Conservation (phyloP, 805 yeast genomes). For the Kregervanrija pseudodelftensis region DNA sequence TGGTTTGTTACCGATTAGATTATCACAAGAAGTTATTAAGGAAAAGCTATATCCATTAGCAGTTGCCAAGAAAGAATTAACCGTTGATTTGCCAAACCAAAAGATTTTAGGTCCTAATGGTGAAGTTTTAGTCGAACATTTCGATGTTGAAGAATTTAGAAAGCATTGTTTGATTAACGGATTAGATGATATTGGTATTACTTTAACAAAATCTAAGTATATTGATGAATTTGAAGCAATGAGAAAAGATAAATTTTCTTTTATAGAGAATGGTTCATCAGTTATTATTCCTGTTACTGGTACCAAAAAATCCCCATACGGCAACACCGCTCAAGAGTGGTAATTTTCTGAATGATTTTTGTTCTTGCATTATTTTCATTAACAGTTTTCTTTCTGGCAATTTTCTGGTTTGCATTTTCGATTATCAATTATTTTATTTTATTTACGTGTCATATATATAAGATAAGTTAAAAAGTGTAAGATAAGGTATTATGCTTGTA, state of each 20-base stretch:
- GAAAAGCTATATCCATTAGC: conserved; percentile 78
- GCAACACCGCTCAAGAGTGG: conserved; percentile 73
- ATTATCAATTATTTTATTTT: too few species aligned
- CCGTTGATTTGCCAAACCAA: conserved; percentile 84
- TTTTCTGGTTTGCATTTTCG: background rate
- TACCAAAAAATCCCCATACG: conserved; percentile 59
- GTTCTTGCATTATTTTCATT: background rate
- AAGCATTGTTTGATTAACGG: conserved; percentile 93
- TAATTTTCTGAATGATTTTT: conserved; percentile 23
- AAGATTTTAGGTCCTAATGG: conserved; percentile 61
- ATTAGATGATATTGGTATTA: conserved; percentile 93
- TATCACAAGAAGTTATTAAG: conserved; percentile 70
- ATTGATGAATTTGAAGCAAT: conserved; percentile 67
- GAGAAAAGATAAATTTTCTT: conserved; percentile 78
- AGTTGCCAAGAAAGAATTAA: conserved; percentile 57
- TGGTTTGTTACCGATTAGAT: conserved; percentile 86
- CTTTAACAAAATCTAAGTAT: conserved; percentile 79
- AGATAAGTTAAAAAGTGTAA: too few species aligned
- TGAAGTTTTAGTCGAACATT: conserved; percentile 70
- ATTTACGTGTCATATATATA: too few species aligned
- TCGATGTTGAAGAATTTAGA: conserved; percentile 86
- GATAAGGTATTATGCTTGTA: too few species aligned
- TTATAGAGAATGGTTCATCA: conserved; percentile 81
- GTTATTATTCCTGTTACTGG: conserved; percentile 58
- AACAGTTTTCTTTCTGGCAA: background rate